Percentiles rank a stretch among this genome's conserved stretches.
Conservation (phyloP, 371 early-diverging fungal species). For the Syncephalis fuscata region DNA sequence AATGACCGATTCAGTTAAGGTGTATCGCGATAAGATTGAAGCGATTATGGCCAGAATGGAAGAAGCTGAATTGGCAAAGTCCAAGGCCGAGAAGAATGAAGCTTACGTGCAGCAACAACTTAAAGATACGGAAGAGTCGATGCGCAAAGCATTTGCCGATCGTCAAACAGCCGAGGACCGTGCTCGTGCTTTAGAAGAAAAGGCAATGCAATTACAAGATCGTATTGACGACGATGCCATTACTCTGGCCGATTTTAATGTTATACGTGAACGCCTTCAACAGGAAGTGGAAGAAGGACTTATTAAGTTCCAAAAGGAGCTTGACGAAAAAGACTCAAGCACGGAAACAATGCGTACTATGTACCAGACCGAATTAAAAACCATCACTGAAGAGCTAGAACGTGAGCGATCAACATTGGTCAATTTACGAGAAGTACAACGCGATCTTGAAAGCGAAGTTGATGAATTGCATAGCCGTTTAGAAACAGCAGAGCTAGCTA, state of each 20-base stretch:
- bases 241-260: constrained; percentile 34
- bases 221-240: constrained; percentile 47
- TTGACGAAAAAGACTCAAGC: constrained; percentile 43
- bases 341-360: constrained; percentile 42
- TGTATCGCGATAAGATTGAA: constrained; percentile 37
- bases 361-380: constrained; percentile 62
- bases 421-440: constrained; percentile 42
- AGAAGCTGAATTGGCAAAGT: constrained; percentile 29
- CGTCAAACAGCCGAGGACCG: constrained; percentile 39
- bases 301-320: constrained; percentile 48
- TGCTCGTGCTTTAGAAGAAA: constrained; percentile 32
- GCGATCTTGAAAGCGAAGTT: constrained; percentile 30
- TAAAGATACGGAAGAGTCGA: constrained; percentile 37
- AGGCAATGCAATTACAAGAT: constrained; percentile 43
- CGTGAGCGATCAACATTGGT: constrained; percentile 37
- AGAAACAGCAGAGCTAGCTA: constrained; percentile 31
- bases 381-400: constrained; percentile 56
- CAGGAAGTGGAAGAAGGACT: constrained; percentile 45
- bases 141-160: constrained; percentile 31
- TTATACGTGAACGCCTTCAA: constrained; percentile 47
- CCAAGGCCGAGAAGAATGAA: constrained; percentile 47
- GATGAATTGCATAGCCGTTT: constrained; percentile 24
- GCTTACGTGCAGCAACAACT: constrained; percentile 23
- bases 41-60: constrained; percentile 30
- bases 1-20: constrained; percentile 26